A percentile compares a stretch with the other conserved stretches of the same genome.
Evolutionary conservation across 768 basidiomycete species (phyloP).

Genomic region (Lactifluus volemus): DNA sequence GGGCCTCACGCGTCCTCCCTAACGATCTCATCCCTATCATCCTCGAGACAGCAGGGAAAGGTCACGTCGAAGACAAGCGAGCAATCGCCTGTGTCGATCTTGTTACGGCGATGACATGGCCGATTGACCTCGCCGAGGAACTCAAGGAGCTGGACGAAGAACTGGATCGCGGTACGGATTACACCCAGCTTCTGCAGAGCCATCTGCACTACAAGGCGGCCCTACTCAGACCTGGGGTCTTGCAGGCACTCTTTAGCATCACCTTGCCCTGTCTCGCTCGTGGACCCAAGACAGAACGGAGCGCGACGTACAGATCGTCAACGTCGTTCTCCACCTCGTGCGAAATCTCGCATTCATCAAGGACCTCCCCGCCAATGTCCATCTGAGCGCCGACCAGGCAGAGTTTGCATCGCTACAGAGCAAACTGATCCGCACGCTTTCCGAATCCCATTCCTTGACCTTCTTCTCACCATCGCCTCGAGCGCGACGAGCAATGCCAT

Average conservation of each 20-base stretch:
- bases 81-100: constrained; percentile 82
- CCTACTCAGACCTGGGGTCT: constrained; percentile 55
- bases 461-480: constrained; percentile 80
- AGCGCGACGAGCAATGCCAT: constrained; percentile 69
- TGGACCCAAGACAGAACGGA: constrained; percentile 56
- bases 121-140: constrained; percentile 92
- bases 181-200: constrained; percentile 70
- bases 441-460: constrained; percentile 62
- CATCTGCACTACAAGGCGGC: constrained; percentile 89
- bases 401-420: constrained; percentile 75
- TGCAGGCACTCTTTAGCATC: constrained; percentile 66
- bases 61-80: constrained; percentile 70
- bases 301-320: constrained; percentile 80
- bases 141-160: constrained; percentile 87
- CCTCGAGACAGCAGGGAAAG: constrained; percentile 69
- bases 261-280: constrained; percentile 75
- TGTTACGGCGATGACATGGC: constrained; percentile 98
- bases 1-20: constrained; percentile 74
- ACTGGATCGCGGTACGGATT: constrained; percentile 74
- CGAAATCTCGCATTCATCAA: constrained; percentile 94
- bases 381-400: constrained; percentile 67
- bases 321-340: constrained; percentile 78
- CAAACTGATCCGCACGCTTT: constrained; percentile 59
- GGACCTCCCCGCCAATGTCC: constrained; percentile 66
- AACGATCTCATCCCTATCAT: constrained; percentile 88